Evolutionary conservation across 192 early-diverging fungal genomes (phyloP), one percentile per base, ranked within the genome.

Genomic region (Chytriomyces sp.): DNA sequence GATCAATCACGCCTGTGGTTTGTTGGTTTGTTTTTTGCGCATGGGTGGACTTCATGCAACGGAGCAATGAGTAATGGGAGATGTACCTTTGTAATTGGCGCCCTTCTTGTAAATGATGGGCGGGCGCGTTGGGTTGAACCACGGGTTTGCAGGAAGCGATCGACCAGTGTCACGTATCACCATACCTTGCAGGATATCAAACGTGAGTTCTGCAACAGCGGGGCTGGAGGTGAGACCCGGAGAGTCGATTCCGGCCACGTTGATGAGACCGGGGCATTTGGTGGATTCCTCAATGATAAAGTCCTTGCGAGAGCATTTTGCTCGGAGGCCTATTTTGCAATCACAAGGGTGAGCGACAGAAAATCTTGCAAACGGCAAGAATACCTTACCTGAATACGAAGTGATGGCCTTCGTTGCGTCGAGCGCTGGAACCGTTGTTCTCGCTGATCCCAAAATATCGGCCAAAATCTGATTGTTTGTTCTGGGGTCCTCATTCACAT

Each of bases 201-300:
- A 59, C 2, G 77, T 77, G 40, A 78, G 6, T 34, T 74, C 36
- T 14, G 82, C 82, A 22, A 84, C 70, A 28, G 82, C 82, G 5
- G 81, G 81, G 2, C 72, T 75, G 12, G 65, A 64, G 0, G 82
- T 84, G 22, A 84, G 59, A 17, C 82, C 82, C 5, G 82, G 82
- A 32, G 81, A 83, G 60, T 84, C 82, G 40, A 84, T 84, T 5
- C 82, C 82, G n/a, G 80, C 80, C 14, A 81, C 80, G 63, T 84
- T 84, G 64, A 84, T 70, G 64, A 84, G 78, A 2, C 74, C 74
- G 22, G 31, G 38, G 10, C 61, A 73, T 5, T 40, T 19, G 4
- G 36, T 32, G 17, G 33, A 39, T 39, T 73, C 77, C 44, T 82
- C 82, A 58, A 84, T 78, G 54, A 84, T 79, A 57, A 84, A 84